Evolutionary conservation across 2,329 filamentous ascomycete genomes (phyloP).

Genomic region (Verticillium klebahnii): DNA sequence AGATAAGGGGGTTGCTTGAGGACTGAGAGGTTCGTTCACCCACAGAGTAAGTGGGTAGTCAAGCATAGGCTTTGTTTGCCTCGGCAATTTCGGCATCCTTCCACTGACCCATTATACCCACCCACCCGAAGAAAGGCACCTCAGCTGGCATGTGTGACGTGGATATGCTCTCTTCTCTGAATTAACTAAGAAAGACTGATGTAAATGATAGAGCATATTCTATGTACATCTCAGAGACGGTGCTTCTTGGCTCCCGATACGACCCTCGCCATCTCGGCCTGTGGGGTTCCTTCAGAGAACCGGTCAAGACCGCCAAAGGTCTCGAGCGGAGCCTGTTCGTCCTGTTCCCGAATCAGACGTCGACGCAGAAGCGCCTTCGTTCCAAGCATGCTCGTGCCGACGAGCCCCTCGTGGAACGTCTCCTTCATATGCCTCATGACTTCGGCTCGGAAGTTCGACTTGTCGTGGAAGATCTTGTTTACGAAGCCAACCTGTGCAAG

Average conservation of each 20-base stretch:
- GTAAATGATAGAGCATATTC: too few relatives aligned
- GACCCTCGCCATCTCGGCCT: slow-evolving; percentile 83
- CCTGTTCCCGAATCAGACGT: background rate
- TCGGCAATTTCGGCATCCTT: too few relatives aligned
- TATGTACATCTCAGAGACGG: slow-evolving; percentile 59
- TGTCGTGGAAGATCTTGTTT: slow-evolving; percentile 62
- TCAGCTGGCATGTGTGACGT: too few relatives aligned
- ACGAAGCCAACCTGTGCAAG: slow-evolving; percentile 69
- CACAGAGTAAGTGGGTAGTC: too few relatives aligned
- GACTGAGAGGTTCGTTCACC: too few relatives aligned
- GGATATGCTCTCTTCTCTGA: too few relatives aligned
- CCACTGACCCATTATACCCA: too few relatives aligned
- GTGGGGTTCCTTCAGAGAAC: slow-evolving; percentile 75
- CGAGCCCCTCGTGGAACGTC: background rate
- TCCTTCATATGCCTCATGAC: background rate
- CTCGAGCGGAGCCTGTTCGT: slow-evolving; percentile 39
- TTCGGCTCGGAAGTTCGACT: background rate
- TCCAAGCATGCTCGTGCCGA: background rate
- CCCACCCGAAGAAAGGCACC: too few relatives aligned
- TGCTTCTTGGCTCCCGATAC: slow-evolving; percentile 88
- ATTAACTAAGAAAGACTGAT: too few relatives aligned
- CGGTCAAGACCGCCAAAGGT: slow-evolving; percentile 80
- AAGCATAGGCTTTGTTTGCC: too few relatives aligned
- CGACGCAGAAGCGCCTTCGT: background rate
- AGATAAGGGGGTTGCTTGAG: too few relatives aligned